Evolutionary conservation across 192 early-diverging fungal genomes (phyloP), one percentile per base, ranked within the genome.

Genomic region (Tieghemiomyces parasiticus): DNA sequence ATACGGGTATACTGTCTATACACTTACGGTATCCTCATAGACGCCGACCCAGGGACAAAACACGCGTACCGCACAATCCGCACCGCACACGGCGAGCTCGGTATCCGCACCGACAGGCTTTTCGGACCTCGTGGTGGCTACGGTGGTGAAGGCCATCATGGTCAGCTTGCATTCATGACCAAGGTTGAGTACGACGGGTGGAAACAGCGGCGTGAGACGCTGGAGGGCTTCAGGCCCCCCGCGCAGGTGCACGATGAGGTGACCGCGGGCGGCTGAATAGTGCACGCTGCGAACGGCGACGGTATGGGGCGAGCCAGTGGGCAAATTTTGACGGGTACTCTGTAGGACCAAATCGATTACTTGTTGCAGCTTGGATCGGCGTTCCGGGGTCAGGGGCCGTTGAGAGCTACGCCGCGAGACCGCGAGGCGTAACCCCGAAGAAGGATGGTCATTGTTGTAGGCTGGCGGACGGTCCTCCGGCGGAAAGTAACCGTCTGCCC

Each of bases 21-120:
- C 72, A n/a, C 65, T 71, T 44, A 64, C 69, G 0, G 73, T 70
- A 48, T 75, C 73, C 45, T 75, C 73, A 45, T 61, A 29, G 19
- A 75, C 64, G 14, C 70, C 74, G 8, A 29, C 44, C 63, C 64
- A 69, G 1, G 71, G 67, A 12, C 35, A 64, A 61, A 75, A 75
- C 20, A 69, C 45, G 19, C 74, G 67, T 26, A 64, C 61, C 25
- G 51, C 33, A 50, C 67, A 72, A 52, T 72, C 67, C 4, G 47
- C n/a, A 60, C 33, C 48, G 2, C 1, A 22, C 28, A n/a, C n/a
- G n/a, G n/a, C n/a, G n/a, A n/a, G n/a, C n/a, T n/a, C n/a, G n/a
- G n/a, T n/a, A n/a, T n/a, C n/a, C n/a, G 22, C 28, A 52, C 59
- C 22, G 30, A 35, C 16, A 35, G 14, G 1, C 63, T 71, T n/a